Evolutionary conservation across 306 rosid genomes (phyloP).

Genomic region (Inga leiocalycina): DNA sequence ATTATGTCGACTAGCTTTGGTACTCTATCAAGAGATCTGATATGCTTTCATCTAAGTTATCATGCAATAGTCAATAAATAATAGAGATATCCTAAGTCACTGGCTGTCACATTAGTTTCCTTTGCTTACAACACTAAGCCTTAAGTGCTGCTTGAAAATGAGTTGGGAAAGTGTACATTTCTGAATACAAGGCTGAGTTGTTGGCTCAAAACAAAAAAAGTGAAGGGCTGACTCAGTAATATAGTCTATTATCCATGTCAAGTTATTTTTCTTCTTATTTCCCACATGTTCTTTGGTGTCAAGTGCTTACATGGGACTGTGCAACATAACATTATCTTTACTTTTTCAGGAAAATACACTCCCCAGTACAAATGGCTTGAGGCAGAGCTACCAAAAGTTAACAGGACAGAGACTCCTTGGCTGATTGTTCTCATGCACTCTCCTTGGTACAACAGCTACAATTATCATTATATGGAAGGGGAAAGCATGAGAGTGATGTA

Average conservation of each 20-base stretch:
- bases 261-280: not conserved
- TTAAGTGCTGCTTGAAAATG: slow-evolving; percentile 46
- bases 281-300: not conserved
- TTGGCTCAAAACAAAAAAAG: not conserved
- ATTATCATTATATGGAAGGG: slow-evolving; percentile 91
- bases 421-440: slow-evolving; percentile 83
- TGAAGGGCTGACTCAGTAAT: not conserved
- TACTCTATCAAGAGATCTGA: slow-evolving; percentile 45
- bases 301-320: not conserved
- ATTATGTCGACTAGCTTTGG: slow-evolving; percentile 47
- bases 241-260: not conserved
- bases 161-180: not conserved
- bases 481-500: slow-evolving; percentile 90
- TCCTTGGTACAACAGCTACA: slow-evolving; percentile 80
- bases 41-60: slow-evolving; percentile 5
- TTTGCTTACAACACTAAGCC: slow-evolving; percentile 36
- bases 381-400: slow-evolving; percentile 69
- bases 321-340: not conserved
- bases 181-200: not conserved
- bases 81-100: not conserved
- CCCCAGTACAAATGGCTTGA: slow-evolving; percentile 88
- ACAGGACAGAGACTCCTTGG: slow-evolving; percentile 91
- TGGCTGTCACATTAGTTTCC: not conserved
- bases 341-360: slow-evolving; percentile 69
- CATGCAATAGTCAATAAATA: not conserved